A percentile compares a stretch with the other conserved stretches of the same genome.
Conservation (phyloP, 2,329 filamentous ascomycete genomes). For the Davidsoniella australis region DNA sequence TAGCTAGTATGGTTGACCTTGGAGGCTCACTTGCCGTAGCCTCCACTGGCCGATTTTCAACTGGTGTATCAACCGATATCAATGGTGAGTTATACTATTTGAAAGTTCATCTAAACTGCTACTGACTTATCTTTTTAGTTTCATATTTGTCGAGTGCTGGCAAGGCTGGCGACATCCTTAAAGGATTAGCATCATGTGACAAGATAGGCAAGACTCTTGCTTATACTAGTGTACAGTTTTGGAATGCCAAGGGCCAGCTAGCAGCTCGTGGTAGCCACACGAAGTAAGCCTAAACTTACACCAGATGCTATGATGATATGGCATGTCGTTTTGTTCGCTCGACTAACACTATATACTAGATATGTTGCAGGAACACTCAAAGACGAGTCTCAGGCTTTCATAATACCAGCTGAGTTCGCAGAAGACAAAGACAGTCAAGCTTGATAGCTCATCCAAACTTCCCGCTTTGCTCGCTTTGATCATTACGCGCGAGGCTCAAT, state of each 20-base stretch:
- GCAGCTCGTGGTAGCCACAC: conserved; percentile 48
- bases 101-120: background rate
- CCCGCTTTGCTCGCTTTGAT: background rate
- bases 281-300: conserved; percentile 29
- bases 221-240: conserved; percentile 42
- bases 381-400: conserved; percentile 1
- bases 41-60: conserved; percentile 44
- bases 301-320: no score
- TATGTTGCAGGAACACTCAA: conserved; percentile 10
- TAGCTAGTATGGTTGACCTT: conserved; percentile 57
- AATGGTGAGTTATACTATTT: conserved; percentile 28
- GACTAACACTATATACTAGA: background rate
- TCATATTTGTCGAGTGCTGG: conserved; percentile 45
- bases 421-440: conserved; percentile 11
- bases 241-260: conserved; percentile 39
- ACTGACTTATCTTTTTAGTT: conserved; percentile 25
- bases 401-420: conserved; percentile 3
- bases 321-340: background rate
- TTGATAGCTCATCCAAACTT: background rate
- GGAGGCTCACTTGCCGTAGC: conserved; percentile 49
- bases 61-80: conserved; percentile 47
- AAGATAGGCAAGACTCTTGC: conserved; percentile 50
- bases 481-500: no score
- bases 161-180: conserved; percentile 37
- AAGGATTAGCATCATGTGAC: conserved; percentile 40